These are phyloP conservation scores for Malus sieversii DNA, from an alignment of 306 rosid species.

Conservation along the genomic window DNA sequence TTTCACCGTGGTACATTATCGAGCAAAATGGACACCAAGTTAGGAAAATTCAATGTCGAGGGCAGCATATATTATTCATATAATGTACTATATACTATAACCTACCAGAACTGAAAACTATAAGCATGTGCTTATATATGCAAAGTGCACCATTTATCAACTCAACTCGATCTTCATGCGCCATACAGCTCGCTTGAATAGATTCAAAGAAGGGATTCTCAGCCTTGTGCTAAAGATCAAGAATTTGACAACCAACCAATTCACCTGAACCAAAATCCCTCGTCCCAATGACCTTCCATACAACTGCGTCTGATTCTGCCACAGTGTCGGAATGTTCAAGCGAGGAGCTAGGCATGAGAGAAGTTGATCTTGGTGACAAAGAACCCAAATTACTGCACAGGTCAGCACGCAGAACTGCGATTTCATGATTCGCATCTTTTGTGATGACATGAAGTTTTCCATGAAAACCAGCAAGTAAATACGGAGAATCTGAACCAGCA, in stretches of 20 bases:
- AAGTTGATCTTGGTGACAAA: constrained; percentile 29
- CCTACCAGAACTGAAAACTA: neutral
- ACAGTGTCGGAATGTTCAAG: constrained; percentile 29
- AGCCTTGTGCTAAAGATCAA: constrained; percentile 46
- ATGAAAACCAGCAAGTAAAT: constrained; percentile 80
- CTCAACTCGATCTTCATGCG: neutral
- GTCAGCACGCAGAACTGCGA: constrained; percentile 60
- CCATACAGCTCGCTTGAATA: neutral
- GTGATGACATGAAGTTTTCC: constrained; percentile 90
- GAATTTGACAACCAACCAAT: constrained; percentile 84
- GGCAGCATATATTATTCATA: neutral
- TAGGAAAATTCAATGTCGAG: neutral
- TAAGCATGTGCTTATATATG: neutral
- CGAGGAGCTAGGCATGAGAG: constrained; percentile 22
- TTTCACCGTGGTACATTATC: neutral
- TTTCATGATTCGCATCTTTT: constrained; percentile 59
- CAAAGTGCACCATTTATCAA: neutral
- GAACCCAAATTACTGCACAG: constrained; percentile 26
- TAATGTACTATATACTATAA: neutral
- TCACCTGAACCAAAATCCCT: constrained; percentile 62
- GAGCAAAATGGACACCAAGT: neutral
- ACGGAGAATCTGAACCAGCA: constrained; percentile 82
- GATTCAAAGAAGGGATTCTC: constrained; percentile 4
- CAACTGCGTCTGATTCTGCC: constrained; percentile 50
- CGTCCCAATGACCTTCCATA: constrained; percentile 58